These are phyloP conservation scores for Smittium culicis DNA, from an alignment of 371 early-diverging fungal species.

Conservation along the genomic window DNA sequence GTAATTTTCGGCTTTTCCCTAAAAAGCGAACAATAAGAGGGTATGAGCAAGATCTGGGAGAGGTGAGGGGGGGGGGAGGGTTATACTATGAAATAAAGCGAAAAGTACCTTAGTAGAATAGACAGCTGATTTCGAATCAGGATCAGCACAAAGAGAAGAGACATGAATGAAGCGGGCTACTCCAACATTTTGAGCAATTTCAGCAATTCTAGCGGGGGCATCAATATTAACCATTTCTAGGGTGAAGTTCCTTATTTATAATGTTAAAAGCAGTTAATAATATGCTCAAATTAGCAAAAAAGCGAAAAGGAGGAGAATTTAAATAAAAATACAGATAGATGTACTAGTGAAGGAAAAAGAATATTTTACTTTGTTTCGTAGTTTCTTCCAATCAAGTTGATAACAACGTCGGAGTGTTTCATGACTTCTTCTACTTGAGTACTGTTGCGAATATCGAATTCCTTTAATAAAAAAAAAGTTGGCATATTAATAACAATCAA, in stretches of 20 bases:
- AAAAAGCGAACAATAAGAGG: no score
- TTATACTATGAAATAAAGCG: slow-evolving; percentile 35
- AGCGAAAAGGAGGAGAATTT: slow-evolving; percentile 10
- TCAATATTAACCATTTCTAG: slow-evolving; percentile 74
- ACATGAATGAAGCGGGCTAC: slow-evolving; percentile 80
- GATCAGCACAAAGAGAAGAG: slow-evolving; percentile 70
- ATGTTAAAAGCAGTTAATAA: neutral
- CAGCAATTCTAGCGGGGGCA: slow-evolving; percentile 69
- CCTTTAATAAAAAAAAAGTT: slow-evolving; percentile 15
- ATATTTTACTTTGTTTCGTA: slow-evolving; percentile 54
- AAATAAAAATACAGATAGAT: neutral
- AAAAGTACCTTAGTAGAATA: slow-evolving; percentile 53
- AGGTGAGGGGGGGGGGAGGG: no score
- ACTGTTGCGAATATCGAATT: slow-evolving; percentile 79
- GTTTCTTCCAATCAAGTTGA: slow-evolving; percentile 85
- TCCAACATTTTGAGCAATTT: slow-evolving; percentile 62
- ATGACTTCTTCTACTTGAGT: slow-evolving; percentile 67
- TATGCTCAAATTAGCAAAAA: slow-evolving; percentile 28
- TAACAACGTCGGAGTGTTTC: slow-evolving; percentile 84
- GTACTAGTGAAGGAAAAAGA: neutral
- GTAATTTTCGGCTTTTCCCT: slow-evolving; percentile 72
- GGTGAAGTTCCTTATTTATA: slow-evolving; percentile 50
- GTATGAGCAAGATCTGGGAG: no score
- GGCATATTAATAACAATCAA: slow-evolving; percentile 20
- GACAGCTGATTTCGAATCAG: slow-evolving; percentile 60